phyloP scores from a whole-genome alignment of 2,329 filamentous ascomycete species.

The Ascomycota sp. region DNA sequence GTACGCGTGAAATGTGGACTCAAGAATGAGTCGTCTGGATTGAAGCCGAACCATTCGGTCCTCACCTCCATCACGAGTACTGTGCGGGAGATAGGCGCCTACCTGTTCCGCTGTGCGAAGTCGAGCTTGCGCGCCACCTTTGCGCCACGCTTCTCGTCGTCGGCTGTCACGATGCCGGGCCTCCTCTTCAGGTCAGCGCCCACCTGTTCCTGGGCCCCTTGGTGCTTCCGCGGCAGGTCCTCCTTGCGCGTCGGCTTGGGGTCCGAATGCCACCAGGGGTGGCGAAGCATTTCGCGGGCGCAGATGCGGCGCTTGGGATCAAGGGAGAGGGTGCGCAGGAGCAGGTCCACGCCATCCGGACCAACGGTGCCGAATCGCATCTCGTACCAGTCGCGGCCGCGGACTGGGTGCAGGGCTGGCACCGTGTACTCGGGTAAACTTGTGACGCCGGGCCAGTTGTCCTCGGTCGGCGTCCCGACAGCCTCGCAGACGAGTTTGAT shows the following conservation, averaged over 20 bases:
- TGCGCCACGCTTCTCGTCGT: conserved; percentile 43
- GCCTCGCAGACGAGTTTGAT: conserved; percentile 63
- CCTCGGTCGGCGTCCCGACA: conserved; percentile 77
- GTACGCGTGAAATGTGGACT: too few species aligned
- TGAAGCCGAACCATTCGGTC: too few species aligned
- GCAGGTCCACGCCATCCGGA: conserved; percentile 60
- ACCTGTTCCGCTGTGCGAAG: conserved; percentile 31
- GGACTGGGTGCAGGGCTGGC: conserved; percentile 36
- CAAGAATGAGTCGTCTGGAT: too few species aligned
- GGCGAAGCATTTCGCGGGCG: conserved; percentile 53
- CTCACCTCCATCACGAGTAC: too few species aligned
- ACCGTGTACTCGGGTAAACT: conserved; percentile 62
- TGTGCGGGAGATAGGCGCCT: too few species aligned
- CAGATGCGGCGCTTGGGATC: conserved; percentile 72
- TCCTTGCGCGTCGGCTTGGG: conserved; percentile 65
- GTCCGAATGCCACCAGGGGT: conserved; percentile 67
- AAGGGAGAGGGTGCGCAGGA: conserved; percentile 64
- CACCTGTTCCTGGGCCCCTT: conserved; percentile 45
- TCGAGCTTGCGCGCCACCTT: conserved; percentile 69
- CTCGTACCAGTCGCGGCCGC: conserved; percentile 50
- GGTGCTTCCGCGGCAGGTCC: conserved; percentile 50
- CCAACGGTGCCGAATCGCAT: conserved; percentile 61
- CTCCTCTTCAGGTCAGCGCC: conserved; percentile 62
- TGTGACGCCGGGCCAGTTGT: conserved; percentile 83
- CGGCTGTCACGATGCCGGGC: conserved; percentile 40